Evolutionary conservation across 768 basidiomycete species (phyloP), one percentile per base, ranked within the genome.

Genomic region (Candolleomyces efflorescens): DNA sequence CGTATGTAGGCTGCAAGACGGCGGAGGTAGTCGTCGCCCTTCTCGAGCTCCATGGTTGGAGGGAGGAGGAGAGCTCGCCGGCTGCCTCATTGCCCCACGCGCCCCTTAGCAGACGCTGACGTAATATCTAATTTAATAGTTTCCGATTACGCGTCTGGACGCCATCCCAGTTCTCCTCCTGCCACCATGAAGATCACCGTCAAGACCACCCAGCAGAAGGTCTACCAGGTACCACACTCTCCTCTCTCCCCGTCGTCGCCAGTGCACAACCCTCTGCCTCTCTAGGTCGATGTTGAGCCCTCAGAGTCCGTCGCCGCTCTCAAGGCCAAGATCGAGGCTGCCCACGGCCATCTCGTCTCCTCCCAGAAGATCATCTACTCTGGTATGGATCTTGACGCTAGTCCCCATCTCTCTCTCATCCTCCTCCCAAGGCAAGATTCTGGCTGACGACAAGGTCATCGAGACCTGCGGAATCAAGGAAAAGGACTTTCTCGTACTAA

Each of bases 401-500:
- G 38, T 20, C 44, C 46, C 10, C 51, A 41, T 43, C 17, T 41
- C 59, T 9, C 22, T 57, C 22, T 37, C 45, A 17, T 50, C 64
- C 57, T 59, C 44, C 13, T 39, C 20, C 61, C 23, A 69, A 97
- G 96, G 97, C 55, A 95, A 96, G 79, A 89, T 99, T 48, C 81
- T 98, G 20, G 69, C 83, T 10, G 94, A 99, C 70, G 83, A 85
- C 58, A 95, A 94, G 78, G 89, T 89, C 1, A 82, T 99, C 37
- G 90, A 82, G 64, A 88, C 90, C 47, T 90, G 89, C 67, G 85
- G 89, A 54, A 91, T 98, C 79, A 95, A 97, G 76, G 96, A 98
- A 74, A 98, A 97, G 77, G 96, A 97, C 71, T 99, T 99, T 76
- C 76, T 98, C 59, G 97, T 99, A n/a, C 84, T 99, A 44, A 99